Evolutionary conservation across 768 basidiomycete genomes (phyloP).

Genomic region (Kwoniella dendrophila): DNA sequence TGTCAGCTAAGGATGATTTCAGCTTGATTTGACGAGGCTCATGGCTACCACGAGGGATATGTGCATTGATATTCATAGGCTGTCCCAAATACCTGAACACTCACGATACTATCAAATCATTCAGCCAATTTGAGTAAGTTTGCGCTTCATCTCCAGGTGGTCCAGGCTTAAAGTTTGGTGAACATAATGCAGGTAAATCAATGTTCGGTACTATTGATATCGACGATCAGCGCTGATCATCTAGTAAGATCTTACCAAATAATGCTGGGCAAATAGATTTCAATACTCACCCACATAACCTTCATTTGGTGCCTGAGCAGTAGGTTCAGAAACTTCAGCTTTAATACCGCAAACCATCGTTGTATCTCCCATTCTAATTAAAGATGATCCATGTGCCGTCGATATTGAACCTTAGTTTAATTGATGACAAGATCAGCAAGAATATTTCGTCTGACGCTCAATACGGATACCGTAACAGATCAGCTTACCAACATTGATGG

Average conservation of each 20-base stretch:
- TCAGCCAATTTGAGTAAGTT: constrained; percentile 77
- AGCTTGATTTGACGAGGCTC: not conserved
- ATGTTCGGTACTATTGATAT: constrained; percentile 77
- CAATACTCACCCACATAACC: constrained; percentile 76
- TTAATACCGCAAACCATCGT: constrained; percentile 95
- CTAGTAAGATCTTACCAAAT: not conserved
- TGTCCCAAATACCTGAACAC: constrained; percentile 48
- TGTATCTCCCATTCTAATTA: constrained; percentile 88
- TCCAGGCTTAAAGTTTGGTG: constrained; percentile 90
- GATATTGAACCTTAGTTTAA: constrained; percentile 77
- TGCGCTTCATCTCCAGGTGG: constrained; percentile 95
- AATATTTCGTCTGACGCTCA: too few species aligned
- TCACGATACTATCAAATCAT: constrained; percentile 74
- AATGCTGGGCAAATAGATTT: not conserved
- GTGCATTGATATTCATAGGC: not conserved
- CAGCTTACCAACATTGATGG: constrained; percentile 71
- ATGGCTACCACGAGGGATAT: not conserved
- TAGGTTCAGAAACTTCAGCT: constrained; percentile 90
- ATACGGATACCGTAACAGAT: too few species aligned
- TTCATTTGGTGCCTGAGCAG: constrained; percentile 69
- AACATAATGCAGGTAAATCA: constrained; percentile 90
- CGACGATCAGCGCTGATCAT: not conserved
- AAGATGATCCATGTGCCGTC: constrained; percentile 88
- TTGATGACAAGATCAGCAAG: not conserved
- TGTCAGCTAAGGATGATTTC: constrained; percentile 3